Base-by-base conservation (phyloP, 2,329 filamentous ascomycete species). In the Aureobasidium sp. region DNA sequence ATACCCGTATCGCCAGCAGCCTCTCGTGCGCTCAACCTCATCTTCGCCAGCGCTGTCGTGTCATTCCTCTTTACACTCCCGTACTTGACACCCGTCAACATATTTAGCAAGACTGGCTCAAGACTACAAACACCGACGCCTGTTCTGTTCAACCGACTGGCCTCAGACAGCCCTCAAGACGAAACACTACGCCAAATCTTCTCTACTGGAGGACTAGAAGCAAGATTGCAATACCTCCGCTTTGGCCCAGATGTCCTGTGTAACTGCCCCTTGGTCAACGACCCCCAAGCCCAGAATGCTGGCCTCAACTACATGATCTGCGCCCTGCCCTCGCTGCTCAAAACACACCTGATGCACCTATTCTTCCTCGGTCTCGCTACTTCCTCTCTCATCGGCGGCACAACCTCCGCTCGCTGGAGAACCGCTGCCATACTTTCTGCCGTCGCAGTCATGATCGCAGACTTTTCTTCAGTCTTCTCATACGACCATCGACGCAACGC, bases 101-200 rank as follows among this genome's bases (percentile, higher is more conserved):
- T 98, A 77, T 97, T 98, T 84, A 75, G 79, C 36, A 78, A 84
- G 23, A 98, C 95, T 1, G 85, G 90, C 65, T 96, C 93, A 59
- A 93, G 95, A 40, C 88, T 98, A 23, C 92, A 94, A 73, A 95
- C 93, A 48, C 90, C 94, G n/a, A 91, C 88, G 48, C 93, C 95
- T 74, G 90, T 97, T 40, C 86, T 98, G 67, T 96, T 97, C 79
- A 89, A 87, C 67, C 92, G 95, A 20, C 85, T 98, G 13, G 79
- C 85, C 5, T 77, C 84, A 2, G 74, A 91, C 1, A 90, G 88
- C 0, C 69, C 79, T 0, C 67, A 77, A 16, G 95, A 98, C 79
- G 83, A 88, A 59, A 79, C 85, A 29, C 85, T 98, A 13, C 87
- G 89, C 61, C 80, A 82, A 31, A 90, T 90, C 71, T 90, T 98